These are phyloP conservation scores for Ambrosia artemisiifolia DNA, from an alignment of 129 eudicot genomes.

Conservation along the genomic window DNA sequence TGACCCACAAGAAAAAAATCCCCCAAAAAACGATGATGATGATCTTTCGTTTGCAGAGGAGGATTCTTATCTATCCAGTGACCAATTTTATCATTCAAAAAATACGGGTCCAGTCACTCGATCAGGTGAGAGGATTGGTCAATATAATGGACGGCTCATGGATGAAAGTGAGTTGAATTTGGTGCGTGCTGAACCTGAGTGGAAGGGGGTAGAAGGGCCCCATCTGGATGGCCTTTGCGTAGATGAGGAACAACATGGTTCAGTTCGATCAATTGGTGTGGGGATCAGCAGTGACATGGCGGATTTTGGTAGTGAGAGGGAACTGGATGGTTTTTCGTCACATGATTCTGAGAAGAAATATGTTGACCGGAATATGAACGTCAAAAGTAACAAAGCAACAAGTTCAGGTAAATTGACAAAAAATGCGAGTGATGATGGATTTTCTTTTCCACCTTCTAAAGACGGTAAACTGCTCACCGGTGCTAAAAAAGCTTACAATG, in stretches of 20 bases:
- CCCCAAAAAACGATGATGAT: constrained; percentile 74
- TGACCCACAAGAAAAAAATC: constrained; percentile 59
- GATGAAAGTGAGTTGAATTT: constrained; percentile 73
- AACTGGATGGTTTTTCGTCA: constrained; percentile 45
- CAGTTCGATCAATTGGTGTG: constrained; percentile 96
- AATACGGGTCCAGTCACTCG: constrained; percentile 43
- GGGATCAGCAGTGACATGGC: constrained; percentile 95
- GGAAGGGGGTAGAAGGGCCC: constrained; percentile 87
- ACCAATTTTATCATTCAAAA: constrained; percentile 57
- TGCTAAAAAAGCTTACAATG: constrained; percentile 52
- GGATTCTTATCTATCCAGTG: constrained; percentile 84
- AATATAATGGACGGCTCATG: constrained; percentile 81
- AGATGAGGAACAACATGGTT: constrained; percentile 91
- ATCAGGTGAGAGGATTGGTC: constrained; percentile 52
- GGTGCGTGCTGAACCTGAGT: constrained; percentile 80
- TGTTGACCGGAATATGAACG: constrained; percentile 41
- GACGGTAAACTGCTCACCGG: constrained; percentile 47
- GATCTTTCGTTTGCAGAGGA: constrained; percentile 91
- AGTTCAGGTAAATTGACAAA: constrained; percentile 38
- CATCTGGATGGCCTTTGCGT: constrained; percentile 54
- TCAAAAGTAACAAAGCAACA: constrained; percentile 37
- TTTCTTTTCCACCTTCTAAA: constrained; percentile 89
- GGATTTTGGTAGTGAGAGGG: constrained; percentile 95
- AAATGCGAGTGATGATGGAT: constrained; percentile 50
- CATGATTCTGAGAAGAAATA: constrained; percentile 47